A percentile compares a stretch with the other conserved stretches of the same genome.
Conservation (phyloP, 768 basidiomycete genomes). For the Pseudohyphozyma bogoriensis region DNA sequence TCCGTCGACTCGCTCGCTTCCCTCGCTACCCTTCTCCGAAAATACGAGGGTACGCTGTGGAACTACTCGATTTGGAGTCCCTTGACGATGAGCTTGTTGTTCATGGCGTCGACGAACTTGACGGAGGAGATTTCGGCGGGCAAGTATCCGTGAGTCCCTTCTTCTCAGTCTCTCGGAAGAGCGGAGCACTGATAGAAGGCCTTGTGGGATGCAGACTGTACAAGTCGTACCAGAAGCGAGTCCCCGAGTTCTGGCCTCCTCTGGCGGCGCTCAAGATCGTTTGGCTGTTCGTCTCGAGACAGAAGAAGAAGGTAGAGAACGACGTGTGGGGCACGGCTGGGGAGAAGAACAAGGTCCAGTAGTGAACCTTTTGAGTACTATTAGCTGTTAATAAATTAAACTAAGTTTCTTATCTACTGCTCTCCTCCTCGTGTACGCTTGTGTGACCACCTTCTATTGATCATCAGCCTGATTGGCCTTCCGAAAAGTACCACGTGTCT, state of each 20-base stretch:
- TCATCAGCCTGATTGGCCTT: no score
- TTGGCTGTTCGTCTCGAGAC: conserved; percentile 41
- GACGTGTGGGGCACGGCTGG: conserved; percentile 37
- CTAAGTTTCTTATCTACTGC: no score
- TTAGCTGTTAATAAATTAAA: no score
- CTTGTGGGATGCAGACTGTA: not conserved
- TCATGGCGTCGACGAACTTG: conserved; percentile 64
- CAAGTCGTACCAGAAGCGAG: conserved; percentile 43
- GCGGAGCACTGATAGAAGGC: not conserved
- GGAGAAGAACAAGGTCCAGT: conserved; percentile 1
- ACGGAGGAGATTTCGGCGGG: conserved; percentile 66
- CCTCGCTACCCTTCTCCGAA: conserved; percentile 35
- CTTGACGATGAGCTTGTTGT: conserved; percentile 56
- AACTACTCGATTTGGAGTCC: conserved; percentile 47
- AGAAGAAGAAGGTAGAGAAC: conserved; percentile 40
- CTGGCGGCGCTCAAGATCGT: conserved; percentile 45
- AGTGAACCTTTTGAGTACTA: no score
- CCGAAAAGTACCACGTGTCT: no score
- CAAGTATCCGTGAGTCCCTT: conserved; percentile 52
- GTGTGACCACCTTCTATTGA: no score
- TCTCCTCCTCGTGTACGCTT: no score
- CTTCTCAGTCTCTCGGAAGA: not conserved
- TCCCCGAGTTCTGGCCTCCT: conserved; percentile 64
- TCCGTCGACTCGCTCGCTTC: conserved; percentile 31
- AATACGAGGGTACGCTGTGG: conserved; percentile 16